A percentile compares a stretch with the other conserved stretches of the same genome.
Evolutionary conservation across 148 eudicot genomes (phyloP).

Genomic region (Limonium bicolor): DNA sequence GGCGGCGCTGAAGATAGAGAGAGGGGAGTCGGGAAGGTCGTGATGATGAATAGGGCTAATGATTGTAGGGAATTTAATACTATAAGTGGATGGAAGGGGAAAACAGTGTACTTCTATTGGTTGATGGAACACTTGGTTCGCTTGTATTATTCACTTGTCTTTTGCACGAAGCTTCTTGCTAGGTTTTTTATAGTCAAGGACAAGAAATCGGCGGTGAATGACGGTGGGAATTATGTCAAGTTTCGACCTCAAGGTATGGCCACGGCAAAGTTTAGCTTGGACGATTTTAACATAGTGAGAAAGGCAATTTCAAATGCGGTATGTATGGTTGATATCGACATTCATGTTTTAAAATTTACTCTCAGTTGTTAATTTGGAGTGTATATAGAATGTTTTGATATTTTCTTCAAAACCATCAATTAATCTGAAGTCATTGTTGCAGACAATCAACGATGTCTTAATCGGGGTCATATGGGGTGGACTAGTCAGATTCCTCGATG

Average conservation of each 20-base stretch:
- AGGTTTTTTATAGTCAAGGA: conserved; percentile 7
- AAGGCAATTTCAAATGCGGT: conserved; percentile 37
- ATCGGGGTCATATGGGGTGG: conserved; percentile 13
- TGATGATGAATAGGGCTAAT: neutral
- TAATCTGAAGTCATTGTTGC: no score
- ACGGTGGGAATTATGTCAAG: conserved; percentile 25
- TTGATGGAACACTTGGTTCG: conserved; percentile 13
- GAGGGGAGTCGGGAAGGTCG: neutral
- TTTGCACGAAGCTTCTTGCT: conserved; percentile 15
- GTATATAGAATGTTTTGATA: no score
- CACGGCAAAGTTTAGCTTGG: conserved; percentile 37
- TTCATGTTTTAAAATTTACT: neutral
- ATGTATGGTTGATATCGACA: conserved; percentile 6
- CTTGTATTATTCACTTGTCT: conserved; percentile 17
- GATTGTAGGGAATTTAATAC: neutral
- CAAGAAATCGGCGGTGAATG: conserved; percentile 22
- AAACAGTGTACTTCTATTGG: no score
- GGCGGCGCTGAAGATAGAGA: neutral
- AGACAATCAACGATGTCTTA: conserved; percentile 14
- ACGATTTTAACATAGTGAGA: conserved; percentile 47
- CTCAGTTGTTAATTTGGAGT: neutral
- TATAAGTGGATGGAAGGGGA: conserved; percentile 5
- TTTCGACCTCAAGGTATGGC: conserved; percentile 54
- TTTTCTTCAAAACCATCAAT: no score
- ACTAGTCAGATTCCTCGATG: conserved; percentile 8